Base-by-base conservation (phyloP, 2,329 filamentous ascomycete species). In the Trematosphaeria pertusa region DNA sequence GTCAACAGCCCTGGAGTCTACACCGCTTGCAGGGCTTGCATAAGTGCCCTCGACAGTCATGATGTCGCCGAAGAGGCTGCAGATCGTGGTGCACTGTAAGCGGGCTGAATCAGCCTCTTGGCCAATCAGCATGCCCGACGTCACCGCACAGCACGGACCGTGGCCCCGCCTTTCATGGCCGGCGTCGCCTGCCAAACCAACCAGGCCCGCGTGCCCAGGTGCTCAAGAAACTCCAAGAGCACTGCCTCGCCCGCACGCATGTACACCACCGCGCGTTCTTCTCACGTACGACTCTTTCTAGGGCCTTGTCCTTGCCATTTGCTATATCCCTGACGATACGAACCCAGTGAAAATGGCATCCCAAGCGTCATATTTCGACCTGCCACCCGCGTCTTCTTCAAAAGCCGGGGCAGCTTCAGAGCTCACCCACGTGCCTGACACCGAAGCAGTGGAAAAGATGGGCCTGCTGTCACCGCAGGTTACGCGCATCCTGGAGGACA, bases 281-380 rank as follows among this genome's bases (percentile, higher is more conserved):
- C 20, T 11, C 9, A 18, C 18, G 35, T 42, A n/a, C n/a, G n/a
- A n/a, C n/a, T 33, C 10, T 24, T 40, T 28, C 19, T 17, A n/a
- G n/a, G n/a, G n/a, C n/a, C 21, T 37, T n/a, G n/a, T n/a, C n/a
- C n/a, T n/a, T n/a, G n/a, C n/a, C n/a, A n/a, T n/a, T n/a, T n/a
- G n/a, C n/a, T n/a, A n/a, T n/a, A n/a, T n/a, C n/a, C n/a, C n/a
- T n/a, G n/a, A n/a, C n/a, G n/a, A n/a, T n/a, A n/a, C n/a, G n/a
- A n/a, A n/a, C n/a, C n/a, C n/a, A n/a, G n/a, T n/a, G n/a, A n/a
- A n/a, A n/a, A n/a, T n/a, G n/a, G n/a, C n/a, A n/a, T n/a, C n/a
- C n/a, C n/a, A n/a, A 65, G 58, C 65, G 61, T 70, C 67, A 65
- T 70, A 70, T 48, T 70, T 69, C 33, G 67, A 70, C 19, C 50